Evolutionary conservation across 83 land plant species (phyloP).

Genomic region (Thuja plicata): DNA sequence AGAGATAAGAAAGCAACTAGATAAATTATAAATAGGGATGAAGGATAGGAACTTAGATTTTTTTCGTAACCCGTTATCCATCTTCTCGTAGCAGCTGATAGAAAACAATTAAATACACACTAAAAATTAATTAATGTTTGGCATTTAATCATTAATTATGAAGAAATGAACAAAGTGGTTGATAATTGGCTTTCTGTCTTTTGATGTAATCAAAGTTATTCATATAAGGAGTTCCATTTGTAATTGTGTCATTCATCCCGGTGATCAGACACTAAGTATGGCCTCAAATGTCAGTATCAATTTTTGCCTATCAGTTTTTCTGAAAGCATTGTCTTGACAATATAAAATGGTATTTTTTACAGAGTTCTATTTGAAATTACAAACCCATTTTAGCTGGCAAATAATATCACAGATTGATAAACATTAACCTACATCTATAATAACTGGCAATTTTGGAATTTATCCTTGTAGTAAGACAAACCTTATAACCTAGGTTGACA

Average conservation of each 20-base stretch:
- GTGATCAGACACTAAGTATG: neutral
- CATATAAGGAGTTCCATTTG: neutral
- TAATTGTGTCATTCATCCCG: neutral
- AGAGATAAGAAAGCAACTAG: neutral
- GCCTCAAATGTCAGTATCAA: neutral
- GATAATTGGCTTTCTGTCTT: neutral
- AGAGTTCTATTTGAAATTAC: too few relatives aligned
- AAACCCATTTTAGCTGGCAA: too few relatives aligned
- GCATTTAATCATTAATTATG: neutral
- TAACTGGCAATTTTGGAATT: too few relatives aligned
- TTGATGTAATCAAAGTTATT: neutral
- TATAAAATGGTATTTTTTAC: too few relatives aligned
- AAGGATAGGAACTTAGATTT: neutral
- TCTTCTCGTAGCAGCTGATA: neutral
- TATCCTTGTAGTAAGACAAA: too few relatives aligned
- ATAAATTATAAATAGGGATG: neutral
- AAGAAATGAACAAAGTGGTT: neutral
- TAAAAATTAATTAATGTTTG: too few relatives aligned
- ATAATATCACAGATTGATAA: too few relatives aligned
- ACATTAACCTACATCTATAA: too few relatives aligned
- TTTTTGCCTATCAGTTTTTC: too few relatives aligned
- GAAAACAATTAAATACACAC: neutral
- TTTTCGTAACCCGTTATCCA: neutral
- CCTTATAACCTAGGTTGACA: too few relatives aligned
- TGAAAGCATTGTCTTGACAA: too few relatives aligned